A percentile compares a stretch with the other conserved stretches of the same genome.
Evolutionary conservation across 31 red algal genomes (phyloP).

Genomic region (Porphyra umbilicalis): DNA sequence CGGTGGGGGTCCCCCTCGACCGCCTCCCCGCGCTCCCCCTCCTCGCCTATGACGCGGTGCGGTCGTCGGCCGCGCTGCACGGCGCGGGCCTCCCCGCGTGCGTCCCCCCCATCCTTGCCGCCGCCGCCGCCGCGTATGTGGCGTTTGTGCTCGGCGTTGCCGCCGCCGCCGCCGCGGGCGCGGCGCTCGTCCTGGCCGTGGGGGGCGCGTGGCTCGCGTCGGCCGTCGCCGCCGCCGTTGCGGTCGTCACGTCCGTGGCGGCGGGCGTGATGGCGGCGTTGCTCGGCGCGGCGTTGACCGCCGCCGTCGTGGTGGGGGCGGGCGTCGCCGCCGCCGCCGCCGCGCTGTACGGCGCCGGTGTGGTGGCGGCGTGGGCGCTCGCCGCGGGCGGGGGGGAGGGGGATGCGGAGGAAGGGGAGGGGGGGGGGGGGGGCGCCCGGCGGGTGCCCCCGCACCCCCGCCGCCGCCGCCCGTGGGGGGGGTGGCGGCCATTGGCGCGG

Average conservation of each 20-base stretch:
- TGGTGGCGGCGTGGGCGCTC: not conserved
- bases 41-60: not conserved
- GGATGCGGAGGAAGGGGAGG: not conserved
- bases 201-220: not conserved
- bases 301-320: not conserved
- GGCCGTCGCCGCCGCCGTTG: not conserved
- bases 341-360: not conserved
- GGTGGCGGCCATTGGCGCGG: not conserved
- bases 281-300: not conserved
- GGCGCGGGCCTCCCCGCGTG: not conserved
- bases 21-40: not conserved
- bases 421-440: not conserved
- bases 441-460: not conserved
- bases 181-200: not conserved
- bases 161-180: not conserved
- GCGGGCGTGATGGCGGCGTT: not conserved
- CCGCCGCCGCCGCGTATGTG: not conserved
- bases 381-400: not conserved
- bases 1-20: too few relatives aligned
- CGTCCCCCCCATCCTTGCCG: not conserved
- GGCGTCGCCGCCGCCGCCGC: not conserved
- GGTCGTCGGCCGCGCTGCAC: not conserved
- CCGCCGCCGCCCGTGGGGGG: not conserved
- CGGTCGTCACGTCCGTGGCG: not conserved
- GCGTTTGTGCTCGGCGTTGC: not conserved